Base-by-base conservation (phyloP, 208 protist species). In the Zelonia costaricensis region DNA sequence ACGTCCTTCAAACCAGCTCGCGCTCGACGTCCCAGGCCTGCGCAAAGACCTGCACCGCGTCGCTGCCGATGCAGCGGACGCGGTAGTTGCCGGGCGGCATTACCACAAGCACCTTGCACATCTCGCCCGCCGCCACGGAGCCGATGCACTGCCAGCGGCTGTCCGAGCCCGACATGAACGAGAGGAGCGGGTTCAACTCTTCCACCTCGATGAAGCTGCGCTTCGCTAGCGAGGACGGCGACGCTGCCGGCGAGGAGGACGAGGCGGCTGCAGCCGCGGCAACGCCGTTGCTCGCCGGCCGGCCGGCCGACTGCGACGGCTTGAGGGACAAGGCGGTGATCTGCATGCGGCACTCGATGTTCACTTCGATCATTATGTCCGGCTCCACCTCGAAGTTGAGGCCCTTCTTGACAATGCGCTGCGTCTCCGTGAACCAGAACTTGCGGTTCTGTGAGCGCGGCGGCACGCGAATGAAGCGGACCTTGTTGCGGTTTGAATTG, bases 21-120 rank as follows among this genome's bases (percentile, higher is more conserved):
- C 75, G 74, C 56, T 90, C 82, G 7, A 94, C 44, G 49, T 94
- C 88, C 82, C 82, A 92, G n/a, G 75, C 80, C 69, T 92, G 85
- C 2, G 83, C 81, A 66, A 92, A 95, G 22, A 92, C 67, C 38
- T 85, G 82, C 22, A 95, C 49, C 2, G 79, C 55, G 20, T 62
- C 58, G 8, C 45, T 45, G 8, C 86, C 85, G 15, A 80, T 31
- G 31, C 62, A 86, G 4, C 86, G 83, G 36, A 95, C 36, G 27
- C 76, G 69, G 62, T 94, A 94, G 51, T 53, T 76, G 15, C 88
- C 88, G 5, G 68, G 45, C 9, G 88, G 85, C 30, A 94, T 63
- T 33, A 84, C 71, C 4, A 94, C 74, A 20, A 65, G 65, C n/a
- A 80, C 35, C 52, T 76, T 78, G 38, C 69, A 53, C 39, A 88